Percentiles rank a stretch among this genome's conserved stretches.
Conservation (phyloP, 495 filamentous ascomycete genomes). For the Xylaria telfairii region DNA sequence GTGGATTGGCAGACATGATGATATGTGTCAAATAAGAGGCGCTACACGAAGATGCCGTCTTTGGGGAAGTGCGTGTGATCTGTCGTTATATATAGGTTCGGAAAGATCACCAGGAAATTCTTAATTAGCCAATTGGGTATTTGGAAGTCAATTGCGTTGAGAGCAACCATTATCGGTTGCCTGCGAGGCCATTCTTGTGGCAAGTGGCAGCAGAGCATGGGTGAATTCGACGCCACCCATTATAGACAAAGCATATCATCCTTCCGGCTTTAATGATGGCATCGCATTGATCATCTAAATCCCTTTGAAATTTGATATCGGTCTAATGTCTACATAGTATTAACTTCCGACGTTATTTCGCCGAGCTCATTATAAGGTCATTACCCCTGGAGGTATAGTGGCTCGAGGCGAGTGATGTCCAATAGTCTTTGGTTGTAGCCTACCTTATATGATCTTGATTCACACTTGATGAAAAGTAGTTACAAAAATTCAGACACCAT, state of each 20-base stretch:
- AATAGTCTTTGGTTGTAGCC: not conserved
- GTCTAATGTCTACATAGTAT: not conserved
- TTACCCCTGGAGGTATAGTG: not conserved
- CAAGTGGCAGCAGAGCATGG: not conserved
- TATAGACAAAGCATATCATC: not conserved
- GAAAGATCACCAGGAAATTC: not conserved
- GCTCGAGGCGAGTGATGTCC: not conserved
- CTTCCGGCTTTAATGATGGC: not conserved
- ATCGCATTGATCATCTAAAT: not conserved
- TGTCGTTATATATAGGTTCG: not conserved
- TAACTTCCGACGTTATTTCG: not conserved
- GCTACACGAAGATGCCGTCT: not conserved
- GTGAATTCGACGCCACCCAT: not conserved
- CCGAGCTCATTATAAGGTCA: not conserved
- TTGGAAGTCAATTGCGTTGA: not conserved
- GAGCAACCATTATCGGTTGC: not conserved
- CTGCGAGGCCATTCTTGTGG: not conserved
- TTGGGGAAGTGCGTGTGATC: not conserved
- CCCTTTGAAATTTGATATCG: not conserved
- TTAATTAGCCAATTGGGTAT: no score
- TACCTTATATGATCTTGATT: not conserved
- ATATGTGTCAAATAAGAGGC: not conserved
- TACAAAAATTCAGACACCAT: not conserved
- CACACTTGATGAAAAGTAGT: not conserved
- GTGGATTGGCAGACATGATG: not conserved